phyloP scores from a whole-genome alignment of 83 land plant species.

The Diphasiastrum complanatum region DNA sequence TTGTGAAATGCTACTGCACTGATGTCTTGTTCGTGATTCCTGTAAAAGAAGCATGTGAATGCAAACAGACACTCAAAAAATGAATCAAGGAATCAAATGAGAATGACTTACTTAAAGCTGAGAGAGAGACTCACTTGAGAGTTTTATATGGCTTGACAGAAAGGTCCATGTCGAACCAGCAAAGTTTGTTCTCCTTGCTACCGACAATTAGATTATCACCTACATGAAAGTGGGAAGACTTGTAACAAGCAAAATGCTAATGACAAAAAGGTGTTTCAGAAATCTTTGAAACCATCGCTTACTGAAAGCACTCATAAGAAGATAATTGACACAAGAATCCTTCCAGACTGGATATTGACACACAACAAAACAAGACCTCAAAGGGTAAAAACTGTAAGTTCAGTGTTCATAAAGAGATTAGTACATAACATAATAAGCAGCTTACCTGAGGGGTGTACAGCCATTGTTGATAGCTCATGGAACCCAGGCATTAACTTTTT shows the following conservation, averaged over 20 bases:
- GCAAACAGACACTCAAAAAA: conserved; percentile 2
- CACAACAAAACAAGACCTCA: not conserved
- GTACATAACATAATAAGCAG: not conserved
- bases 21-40: conserved; percentile 82
- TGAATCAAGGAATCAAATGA: conserved; percentile 1
- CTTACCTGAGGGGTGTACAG: conserved; percentile 80
- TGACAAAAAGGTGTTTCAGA: not conserved
- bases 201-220: conserved; percentile 93
- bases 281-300: too few relatives aligned
- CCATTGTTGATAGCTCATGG: conserved; percentile 80
- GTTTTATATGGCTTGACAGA: conserved; percentile 75
- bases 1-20: conserved; percentile 73
- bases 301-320: too few relatives aligned
- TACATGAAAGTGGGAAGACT: conserved; percentile 22
- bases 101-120: not conserved
- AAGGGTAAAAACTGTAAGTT: not conserved
- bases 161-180: conserved; percentile 98
- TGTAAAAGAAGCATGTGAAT: conserved; percentile 24
- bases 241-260: not conserved
- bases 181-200: conserved; percentile 79
- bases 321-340: too few relatives aligned
- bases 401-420: not conserved
- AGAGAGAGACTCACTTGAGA: conserved; percentile 47
- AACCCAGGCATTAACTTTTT: conserved; percentile 83
- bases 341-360: too few relatives aligned